Base-by-base conservation (phyloP, 2,329 filamentous ascomycete genomes). In the Pyrenochaeta sp. region DNA sequence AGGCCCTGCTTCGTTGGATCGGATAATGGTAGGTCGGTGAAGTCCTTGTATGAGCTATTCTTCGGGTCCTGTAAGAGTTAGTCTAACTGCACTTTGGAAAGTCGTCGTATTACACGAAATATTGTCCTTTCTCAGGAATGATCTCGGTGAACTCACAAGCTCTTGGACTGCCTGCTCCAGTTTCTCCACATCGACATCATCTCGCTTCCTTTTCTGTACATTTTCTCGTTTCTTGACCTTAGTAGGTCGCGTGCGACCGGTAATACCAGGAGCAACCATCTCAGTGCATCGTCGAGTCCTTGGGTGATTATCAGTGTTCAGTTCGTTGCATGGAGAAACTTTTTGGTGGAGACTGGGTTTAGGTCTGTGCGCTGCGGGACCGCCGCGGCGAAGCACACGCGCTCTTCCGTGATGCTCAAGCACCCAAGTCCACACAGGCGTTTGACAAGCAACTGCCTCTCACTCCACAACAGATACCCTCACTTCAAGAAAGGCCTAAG, bases 21-120 rank as follows among this genome's bases (percentile, higher is more conserved):
- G 52, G 93, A 98, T 54, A 99, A 85, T 15, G 95, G 95, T 0
- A 99, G 85, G 56, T 97, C 88, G 68, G 88, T 84, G 77, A 99
- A 99, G 63, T 86, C 85, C 64, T 88, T 89, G 68, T 85, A 82
- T 15, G 86, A 79, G 63, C 82, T 74, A 8, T 82, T 79, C 63
- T 89, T 90, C 50, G 82, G 78, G 60, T 92, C 89, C 86, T 90
- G 10, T 7, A 25, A 24, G 28, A 10, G 43, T 47, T 13, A 36
- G 45, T 32, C 15, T 12, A 10, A 6, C 25, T 34, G 28, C 9
- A 27, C 27, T 5, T 19, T n/a, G 27, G 3, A 47, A 3, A 32
- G 46, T 56, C 19, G 19, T 19, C 19, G 19, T 19, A 19, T 19
- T 15, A 56, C 25, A 5, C 28, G 9, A 30, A 9, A 30, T 9